phyloP scores from a whole-genome alignment of 495 filamentous ascomycete species.

The Penicillium flavigenum region DNA sequence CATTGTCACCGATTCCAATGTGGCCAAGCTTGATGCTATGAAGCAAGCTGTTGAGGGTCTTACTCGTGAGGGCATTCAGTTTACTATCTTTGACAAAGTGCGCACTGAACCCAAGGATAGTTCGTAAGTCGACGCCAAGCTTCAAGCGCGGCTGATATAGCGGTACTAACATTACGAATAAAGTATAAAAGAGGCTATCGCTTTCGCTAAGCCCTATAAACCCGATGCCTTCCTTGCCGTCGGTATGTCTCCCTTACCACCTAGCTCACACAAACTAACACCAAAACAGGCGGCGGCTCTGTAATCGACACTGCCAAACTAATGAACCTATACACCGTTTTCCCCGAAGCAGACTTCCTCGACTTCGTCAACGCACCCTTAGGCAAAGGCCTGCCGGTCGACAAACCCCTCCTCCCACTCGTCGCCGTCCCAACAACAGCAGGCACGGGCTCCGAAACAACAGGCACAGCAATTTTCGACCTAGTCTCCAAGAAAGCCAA shows the following conservation, averaged over 20 bases:
- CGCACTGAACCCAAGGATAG: slow-evolving; percentile 90
- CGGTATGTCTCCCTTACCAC: slow-evolving; percentile 47
- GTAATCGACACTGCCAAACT: slow-evolving; percentile 98
- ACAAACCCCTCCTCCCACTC: slow-evolving; percentile 73
- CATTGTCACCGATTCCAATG: slow-evolving; percentile 83
- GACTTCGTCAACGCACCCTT: slow-evolving; percentile 98
- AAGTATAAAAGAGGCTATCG: slow-evolving; percentile 84
- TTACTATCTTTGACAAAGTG: slow-evolving; percentile 73
- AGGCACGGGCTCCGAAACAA: slow-evolving; percentile 93
- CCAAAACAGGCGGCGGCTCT: slow-evolving; percentile 55
- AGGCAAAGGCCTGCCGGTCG: slow-evolving; percentile 82
- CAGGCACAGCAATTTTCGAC: slow-evolving; percentile 97
- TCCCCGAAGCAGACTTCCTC: slow-evolving; percentile 84
- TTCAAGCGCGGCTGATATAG: background rate
- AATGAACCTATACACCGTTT: slow-evolving; percentile 93
- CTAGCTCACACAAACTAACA: background rate
- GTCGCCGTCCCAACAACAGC: slow-evolving; percentile 95
- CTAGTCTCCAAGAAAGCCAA: slow-evolving; percentile 84
- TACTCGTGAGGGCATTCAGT: slow-evolving; percentile 71
- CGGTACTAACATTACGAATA: background rate
- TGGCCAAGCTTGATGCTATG: slow-evolving; percentile 80
- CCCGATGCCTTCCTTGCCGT: slow-evolving; percentile 92
- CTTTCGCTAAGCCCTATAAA: slow-evolving; percentile 70
- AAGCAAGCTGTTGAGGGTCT: slow-evolving; percentile 76
- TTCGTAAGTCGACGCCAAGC: slow-evolving; percentile 56